Evolutionary conservation across 257 asterid genomes (phyloP).

Genomic region (Ajuga chamaepitys): DNA sequence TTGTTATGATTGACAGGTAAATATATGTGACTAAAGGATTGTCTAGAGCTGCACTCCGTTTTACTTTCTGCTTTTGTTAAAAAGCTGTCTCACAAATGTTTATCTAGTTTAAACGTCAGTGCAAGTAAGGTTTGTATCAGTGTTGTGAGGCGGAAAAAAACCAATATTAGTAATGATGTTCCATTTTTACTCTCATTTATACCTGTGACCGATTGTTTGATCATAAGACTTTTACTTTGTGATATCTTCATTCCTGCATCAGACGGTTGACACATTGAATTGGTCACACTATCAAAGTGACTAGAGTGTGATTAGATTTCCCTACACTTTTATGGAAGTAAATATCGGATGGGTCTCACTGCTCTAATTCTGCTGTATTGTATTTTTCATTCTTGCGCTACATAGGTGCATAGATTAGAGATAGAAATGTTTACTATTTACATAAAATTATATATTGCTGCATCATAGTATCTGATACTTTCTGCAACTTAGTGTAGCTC

Average conservation of each 20-base stretch:
- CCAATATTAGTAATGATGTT: background rate
- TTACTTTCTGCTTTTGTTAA: background rate
- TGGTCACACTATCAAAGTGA: background rate
- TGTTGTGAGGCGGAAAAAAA: background rate
- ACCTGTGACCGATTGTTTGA: background rate
- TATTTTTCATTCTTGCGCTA: background rate
- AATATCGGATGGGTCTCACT: background rate
- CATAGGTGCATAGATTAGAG: background rate
- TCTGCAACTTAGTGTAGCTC: background rate
- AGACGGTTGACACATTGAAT: too few relatives aligned
- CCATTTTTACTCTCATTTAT: background rate
- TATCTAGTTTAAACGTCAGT: background rate
- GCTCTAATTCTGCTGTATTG: background rate
- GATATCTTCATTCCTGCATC: too few relatives aligned
- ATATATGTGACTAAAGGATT: background rate
- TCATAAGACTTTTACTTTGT: too few relatives aligned
- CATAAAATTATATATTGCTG: background rate
- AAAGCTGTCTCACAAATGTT: background rate
- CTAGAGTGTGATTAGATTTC: background rate
- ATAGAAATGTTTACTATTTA: background rate
- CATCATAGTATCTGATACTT: background rate
- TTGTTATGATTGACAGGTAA: conserved; percentile 92
- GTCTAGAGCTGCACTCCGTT: background rate
- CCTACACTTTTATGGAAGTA: background rate
- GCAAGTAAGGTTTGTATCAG: background rate